These are phyloP conservation scores for Tillandsia fasciculata DNA, from an alignment of 176 grass and related monocot species.

Conservation along the genomic window DNA sequence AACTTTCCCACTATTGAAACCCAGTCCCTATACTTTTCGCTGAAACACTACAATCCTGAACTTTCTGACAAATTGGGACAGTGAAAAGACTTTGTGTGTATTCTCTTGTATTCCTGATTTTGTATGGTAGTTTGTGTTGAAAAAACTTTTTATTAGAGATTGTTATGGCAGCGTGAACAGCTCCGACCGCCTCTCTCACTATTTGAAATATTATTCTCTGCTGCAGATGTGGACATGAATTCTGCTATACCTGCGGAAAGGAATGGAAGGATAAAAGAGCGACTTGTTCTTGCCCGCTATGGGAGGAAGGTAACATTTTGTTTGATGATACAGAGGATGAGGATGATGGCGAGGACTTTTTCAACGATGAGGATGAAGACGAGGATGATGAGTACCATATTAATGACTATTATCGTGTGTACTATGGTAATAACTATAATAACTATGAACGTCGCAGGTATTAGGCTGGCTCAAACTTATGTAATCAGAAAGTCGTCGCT, in stretches of 20 bases:
- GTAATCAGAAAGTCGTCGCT: too few species aligned
- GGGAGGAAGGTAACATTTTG: constrained; percentile 46
- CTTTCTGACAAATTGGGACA: too few species aligned
- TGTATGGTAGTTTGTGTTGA: too few species aligned
- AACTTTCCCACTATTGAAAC: too few species aligned
- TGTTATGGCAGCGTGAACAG: too few species aligned
- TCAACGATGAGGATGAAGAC: constrained; percentile 15
- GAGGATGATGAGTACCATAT: neutral
- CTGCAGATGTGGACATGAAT: constrained; percentile 60
- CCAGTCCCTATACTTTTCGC: too few species aligned
- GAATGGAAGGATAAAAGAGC: constrained; percentile 71
- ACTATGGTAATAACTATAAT: neutral
- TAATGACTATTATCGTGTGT: neutral
- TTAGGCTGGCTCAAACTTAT: neutral
- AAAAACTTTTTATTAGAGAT: too few species aligned
- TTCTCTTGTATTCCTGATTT: too few species aligned
- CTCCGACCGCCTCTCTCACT: too few species aligned
- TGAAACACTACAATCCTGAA: too few species aligned
- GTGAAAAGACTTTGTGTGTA: too few species aligned
- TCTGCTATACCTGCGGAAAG: constrained; percentile 79
- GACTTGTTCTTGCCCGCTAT: constrained; percentile 52
- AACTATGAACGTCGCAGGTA: neutral
- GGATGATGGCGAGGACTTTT: neutral
- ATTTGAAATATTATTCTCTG: neutral
- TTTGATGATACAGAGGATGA: constrained; percentile 17